Percentiles rank a stretch among this genome's conserved stretches.
Evolutionary conservation across 345 rosid species (phyloP).

Genomic region (Dipteronia sinensis): DNA sequence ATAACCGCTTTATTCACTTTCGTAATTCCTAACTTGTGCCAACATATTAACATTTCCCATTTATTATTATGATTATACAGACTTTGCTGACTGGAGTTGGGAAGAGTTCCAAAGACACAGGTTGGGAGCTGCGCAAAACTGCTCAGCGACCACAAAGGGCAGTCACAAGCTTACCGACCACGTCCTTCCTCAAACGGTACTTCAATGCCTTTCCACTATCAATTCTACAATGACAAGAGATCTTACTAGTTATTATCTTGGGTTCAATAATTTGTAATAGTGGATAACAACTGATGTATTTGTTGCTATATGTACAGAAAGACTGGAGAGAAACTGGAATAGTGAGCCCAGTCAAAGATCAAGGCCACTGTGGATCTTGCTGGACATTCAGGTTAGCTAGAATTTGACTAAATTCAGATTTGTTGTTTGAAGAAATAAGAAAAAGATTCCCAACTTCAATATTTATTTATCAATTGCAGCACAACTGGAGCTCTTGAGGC

Average conservation of each 20-base stretch:
- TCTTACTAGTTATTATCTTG: neutral
- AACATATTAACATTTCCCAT: too few species aligned
- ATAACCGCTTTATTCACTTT: too few species aligned
- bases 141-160: conserved; percentile 89
- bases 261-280: neutral
- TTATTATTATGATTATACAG: conserved; percentile 33
- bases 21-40: too few species aligned
- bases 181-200: conserved; percentile 61
- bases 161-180: conserved; percentile 69
- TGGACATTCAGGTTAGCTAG: conserved; percentile 92
- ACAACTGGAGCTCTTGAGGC: conserved; percentile 99
- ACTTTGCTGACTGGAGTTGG: conserved; percentile 94
- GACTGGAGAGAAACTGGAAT: conserved; percentile 92
- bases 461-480: conserved; percentile 36
- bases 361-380: conserved; percentile 97
- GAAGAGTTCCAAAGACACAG: conserved; percentile 79
- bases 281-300: neutral
- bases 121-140: conserved; percentile 95
- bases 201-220: neutral
- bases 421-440: neutral
- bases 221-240: neutral
- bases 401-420: conserved; percentile 1
- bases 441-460: neutral
- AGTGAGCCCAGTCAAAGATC: conserved; percentile 88
- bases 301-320: conserved; percentile 46